Base-by-base conservation (phyloP, 495 filamentous ascomycete genomes). In the Cercophora newfieldiana region DNA sequence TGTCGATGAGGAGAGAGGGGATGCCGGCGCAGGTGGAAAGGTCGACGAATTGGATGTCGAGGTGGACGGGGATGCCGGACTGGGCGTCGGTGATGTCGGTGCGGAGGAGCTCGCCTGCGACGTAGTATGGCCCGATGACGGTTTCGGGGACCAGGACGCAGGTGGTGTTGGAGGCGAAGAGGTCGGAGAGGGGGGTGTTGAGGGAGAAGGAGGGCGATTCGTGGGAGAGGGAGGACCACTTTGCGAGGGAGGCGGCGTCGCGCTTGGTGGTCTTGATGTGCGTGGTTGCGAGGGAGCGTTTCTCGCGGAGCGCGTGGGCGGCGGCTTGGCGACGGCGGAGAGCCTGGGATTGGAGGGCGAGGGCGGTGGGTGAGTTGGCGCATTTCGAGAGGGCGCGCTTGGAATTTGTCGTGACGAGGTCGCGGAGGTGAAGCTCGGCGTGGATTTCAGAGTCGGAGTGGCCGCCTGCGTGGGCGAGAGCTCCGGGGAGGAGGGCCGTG, bases 11-110 rank as follows among this genome's bases (percentile, higher is more conserved):
- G 2, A 88, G 69, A 53, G 78, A 73, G 12, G 75, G 67, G 18
- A 84, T 78, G 0, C 84, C 81, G 71, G 83, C 77, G 73, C 87
- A 89, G 60, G 80, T 84, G 37, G 79, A 72, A 24, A 83, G 75
- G 66, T 88, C 82, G 66, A 88, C 79, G 73, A 86, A 83, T 61
- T 88, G 85, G 14, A 80, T 70, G 30, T 88, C 85, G 10, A 88
- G 65, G 63, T 85, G 80, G 51, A 86, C 65, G 1, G 81, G 79
- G 7, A 87, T 72, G 24, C 86, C 86, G 1, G 67, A 64, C 37
- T 81, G 68, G n/a, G 66, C 74, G 28, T 87, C 86, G 2, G 73
- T 68, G 14, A 87, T 55, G 66, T 87, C 73, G 18, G 68, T 74
- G 51, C 87, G 84, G 71, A 89, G 81, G 3, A 80, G 73, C 69